phyloP scores from a whole-genome alignment of 208 protist genomes.

The Leptomonas pyrrhocoris region DNA sequence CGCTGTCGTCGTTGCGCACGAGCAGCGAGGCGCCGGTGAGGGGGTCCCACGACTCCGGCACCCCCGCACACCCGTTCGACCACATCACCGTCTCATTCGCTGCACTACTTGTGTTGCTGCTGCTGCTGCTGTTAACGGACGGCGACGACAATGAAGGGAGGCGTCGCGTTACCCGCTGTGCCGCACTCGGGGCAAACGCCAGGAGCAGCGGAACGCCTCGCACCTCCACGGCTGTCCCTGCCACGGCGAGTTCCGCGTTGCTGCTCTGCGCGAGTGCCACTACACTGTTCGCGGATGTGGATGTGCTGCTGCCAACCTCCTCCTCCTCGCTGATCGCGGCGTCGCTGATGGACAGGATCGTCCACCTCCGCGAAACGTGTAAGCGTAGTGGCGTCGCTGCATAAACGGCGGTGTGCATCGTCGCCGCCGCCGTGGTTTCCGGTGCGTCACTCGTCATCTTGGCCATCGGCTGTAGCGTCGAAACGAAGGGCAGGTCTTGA shows the following conservation, averaged over 20 bases:
- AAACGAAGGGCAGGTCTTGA: constrained; percentile 33
- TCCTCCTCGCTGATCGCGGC: neutral
- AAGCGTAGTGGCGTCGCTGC: constrained; percentile 23
- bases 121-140: neutral
- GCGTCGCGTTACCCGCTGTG: constrained; percentile 22
- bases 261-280: constrained; percentile 50
- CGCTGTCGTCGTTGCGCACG: neutral
- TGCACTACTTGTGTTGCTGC: neutral
- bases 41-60: constrained; percentile 32
- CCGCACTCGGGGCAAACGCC: constrained; percentile 34
- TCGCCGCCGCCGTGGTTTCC: no score
- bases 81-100: constrained; percentile 15
- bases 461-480: neutral
- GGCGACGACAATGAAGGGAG: neutral
- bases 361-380: constrained; percentile 25
- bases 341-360: constrained; percentile 21
- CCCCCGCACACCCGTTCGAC: constrained; percentile 28
- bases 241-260: constrained; percentile 44
- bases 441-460: neutral
- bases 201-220: constrained; percentile 42
- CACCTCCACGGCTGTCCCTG: constrained; percentile 53
- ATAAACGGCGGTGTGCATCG: constrained; percentile 18
- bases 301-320: neutral
- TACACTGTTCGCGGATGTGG: constrained; percentile 17
- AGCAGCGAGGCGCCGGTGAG: constrained; percentile 21